Conservation (phyloP, 768 basidiomycete species). For the Udeniomyces megalosporus region DNA sequence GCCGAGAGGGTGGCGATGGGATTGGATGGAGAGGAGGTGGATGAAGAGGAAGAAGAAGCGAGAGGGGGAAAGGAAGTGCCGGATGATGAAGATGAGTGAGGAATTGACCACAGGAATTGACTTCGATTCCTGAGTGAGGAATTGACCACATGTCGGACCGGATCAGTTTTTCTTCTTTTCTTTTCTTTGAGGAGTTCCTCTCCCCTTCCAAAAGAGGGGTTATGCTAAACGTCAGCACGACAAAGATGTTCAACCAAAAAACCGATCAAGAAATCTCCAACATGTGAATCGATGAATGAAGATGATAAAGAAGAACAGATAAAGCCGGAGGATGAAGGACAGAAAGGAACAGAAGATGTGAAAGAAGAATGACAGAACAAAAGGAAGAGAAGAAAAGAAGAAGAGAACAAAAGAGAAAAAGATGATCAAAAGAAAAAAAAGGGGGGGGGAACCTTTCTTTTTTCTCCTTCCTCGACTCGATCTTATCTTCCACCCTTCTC, state of each 20-base stretch:
- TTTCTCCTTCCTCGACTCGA: neutral
- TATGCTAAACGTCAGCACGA: neutral
- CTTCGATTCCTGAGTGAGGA: no score
- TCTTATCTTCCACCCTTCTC: slow-evolving; percentile 15
- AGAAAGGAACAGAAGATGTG: neutral
- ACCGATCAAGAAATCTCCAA: neutral
- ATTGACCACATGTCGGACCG: neutral
- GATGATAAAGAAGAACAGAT: neutral
- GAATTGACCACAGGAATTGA: no score
- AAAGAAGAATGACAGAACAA: neutral
- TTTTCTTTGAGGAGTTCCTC: neutral
- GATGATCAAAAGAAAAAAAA: neutral
- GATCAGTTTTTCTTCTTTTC: neutral
- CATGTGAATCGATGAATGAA: neutral
- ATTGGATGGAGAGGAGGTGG: neutral
- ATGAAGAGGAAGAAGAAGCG: neutral
- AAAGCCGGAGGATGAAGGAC: neutral
- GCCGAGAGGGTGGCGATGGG: no score
- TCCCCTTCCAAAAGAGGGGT: neutral
- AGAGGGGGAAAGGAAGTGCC: no score
- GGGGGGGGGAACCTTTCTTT: neutral
- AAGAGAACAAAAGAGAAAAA: neutral
- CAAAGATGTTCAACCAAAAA: neutral
- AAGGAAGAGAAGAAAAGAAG: neutral
- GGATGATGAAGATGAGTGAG: neutral